phyloP scores from a whole-genome alignment of 164 flowering plant genomes.

The Vitis amurensis region DNA sequence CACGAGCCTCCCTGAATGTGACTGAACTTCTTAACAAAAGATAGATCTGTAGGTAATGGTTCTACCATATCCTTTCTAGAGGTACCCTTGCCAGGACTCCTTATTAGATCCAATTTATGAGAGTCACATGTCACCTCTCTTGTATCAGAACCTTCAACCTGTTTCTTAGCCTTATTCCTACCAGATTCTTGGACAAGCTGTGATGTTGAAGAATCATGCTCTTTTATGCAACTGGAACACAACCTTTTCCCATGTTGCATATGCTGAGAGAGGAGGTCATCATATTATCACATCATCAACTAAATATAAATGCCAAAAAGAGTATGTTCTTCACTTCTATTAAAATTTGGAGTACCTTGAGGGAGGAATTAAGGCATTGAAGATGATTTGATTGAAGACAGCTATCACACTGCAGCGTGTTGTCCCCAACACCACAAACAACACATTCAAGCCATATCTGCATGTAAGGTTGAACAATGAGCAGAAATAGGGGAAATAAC shows the following conservation, averaged over 20 bases:
- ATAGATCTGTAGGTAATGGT: conserved; percentile 5
- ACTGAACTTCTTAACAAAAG: conserved; percentile 8
- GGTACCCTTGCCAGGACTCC: conserved; percentile 5
- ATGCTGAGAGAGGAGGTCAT: neutral
- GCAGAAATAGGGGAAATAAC: neutral
- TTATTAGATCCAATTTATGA: conserved; percentile 8
- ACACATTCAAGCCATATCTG: conserved; percentile 3
- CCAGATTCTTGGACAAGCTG: conserved; percentile 8
- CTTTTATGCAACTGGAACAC: conserved; percentile 10
- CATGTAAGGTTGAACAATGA: neutral
- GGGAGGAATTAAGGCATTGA: neutral
- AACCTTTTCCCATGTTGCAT: conserved; percentile 7
- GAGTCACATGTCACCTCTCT: neutral
- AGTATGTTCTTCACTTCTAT: neutral
- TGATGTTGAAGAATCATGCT: conserved; percentile 6
- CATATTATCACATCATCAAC: neutral
- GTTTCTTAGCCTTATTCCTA: conserved; percentile 8
- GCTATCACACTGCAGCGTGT: conserved; percentile 1
- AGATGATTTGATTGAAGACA: conserved; percentile 1
- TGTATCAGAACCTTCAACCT: conserved; percentile 7
- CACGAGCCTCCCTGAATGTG: conserved; percentile 3
- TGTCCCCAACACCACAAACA: conserved; percentile 4
- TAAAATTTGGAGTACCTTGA: neutral
- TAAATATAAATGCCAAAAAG: neutral
- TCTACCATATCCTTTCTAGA: conserved; percentile 6